Evolutionary conservation across 176 grass and related monocot genomes (phyloP).

Genomic region (Triticum timopheevii): DNA sequence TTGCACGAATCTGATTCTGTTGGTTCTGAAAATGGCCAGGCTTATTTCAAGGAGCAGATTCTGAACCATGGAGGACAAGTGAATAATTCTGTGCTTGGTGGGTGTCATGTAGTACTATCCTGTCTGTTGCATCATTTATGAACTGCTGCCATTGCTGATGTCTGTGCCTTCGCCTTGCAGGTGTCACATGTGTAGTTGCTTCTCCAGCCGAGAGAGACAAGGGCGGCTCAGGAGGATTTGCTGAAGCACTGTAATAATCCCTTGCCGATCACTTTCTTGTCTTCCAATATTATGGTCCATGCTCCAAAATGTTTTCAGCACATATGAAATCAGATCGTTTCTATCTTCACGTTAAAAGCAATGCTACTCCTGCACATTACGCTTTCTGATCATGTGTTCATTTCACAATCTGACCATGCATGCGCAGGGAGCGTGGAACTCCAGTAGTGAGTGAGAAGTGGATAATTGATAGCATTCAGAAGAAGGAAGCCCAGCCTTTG

Average conservation of each 20-base stretch:
- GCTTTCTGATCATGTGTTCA: neutral
- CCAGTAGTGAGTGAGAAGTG: conserved; percentile 82
- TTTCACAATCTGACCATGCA: neutral
- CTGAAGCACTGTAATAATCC: conserved; percentile 84
- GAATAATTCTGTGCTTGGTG: conserved; percentile 58
- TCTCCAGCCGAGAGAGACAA: conserved; percentile 59
- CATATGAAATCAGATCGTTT: neutral
- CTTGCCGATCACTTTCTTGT: neutral
- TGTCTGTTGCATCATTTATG: neutral
- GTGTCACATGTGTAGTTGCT: conserved; percentile 65
- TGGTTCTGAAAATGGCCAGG: conserved; percentile 23
- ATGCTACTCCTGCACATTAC: neutral
- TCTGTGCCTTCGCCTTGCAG: conserved; percentile 23
- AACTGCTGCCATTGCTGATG: neutral
- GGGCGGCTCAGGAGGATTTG: conserved; percentile 67
- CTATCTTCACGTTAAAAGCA: neutral
- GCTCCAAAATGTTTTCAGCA: neutral
- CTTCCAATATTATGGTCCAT: conserved; percentile 8
- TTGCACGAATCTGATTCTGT: conserved; percentile 8
- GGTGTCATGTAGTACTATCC: neutral
- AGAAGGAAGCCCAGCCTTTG: conserved; percentile 56
- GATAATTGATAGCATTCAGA: conserved; percentile 83
- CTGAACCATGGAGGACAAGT: conserved; percentile 78
- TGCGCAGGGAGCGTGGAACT: conserved; percentile 65
- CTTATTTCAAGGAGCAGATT: conserved; percentile 76